These are phyloP conservation scores for Clavispora phyllophila DNA, from an alignment of 805 yeast species.

Conservation along the genomic window DNA sequence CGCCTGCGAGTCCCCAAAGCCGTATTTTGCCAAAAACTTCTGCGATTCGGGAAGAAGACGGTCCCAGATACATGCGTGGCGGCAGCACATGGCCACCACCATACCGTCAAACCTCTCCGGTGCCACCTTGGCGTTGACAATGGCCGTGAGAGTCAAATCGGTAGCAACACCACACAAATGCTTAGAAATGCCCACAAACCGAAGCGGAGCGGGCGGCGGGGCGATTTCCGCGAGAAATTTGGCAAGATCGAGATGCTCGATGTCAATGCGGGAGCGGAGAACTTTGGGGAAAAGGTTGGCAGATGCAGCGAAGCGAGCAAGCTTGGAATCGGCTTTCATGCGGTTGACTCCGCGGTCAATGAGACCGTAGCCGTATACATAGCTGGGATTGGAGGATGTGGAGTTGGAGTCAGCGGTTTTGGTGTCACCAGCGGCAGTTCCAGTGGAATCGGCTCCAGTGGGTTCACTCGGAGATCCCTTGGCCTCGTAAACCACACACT, in stretches of 20 bases:
- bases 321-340: slow-evolving; percentile 69
- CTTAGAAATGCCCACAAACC: slow-evolving; percentile 67
- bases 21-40: slow-evolving; percentile 30
- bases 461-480: too few species aligned
- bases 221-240: slow-evolving; percentile 30
- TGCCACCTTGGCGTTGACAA: slow-evolving; percentile 33
- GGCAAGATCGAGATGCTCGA: slow-evolving; percentile 64
- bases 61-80: slow-evolving; percentile 73
- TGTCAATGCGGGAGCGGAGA: slow-evolving; percentile 64
- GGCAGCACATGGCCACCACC: slow-evolving; percentile 87
- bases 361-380: slow-evolving; percentile 49
- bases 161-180: slow-evolving; percentile 95
- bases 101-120: slow-evolving; percentile 43
- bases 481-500: slow-evolving; percentile 25
- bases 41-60: slow-evolving; percentile 47
- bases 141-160: slow-evolving; percentile 70
- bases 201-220: slow-evolving; percentile 12
- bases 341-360: slow-evolving; percentile 76
- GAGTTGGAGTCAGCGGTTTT: not conserved
- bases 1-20: slow-evolving; percentile 28
- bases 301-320: slow-evolving; percentile 13
- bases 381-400: too few species aligned
- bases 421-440: not conserved
- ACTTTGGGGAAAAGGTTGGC: slow-evolving; percentile 24
- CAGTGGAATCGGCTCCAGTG: too few species aligned